Evolutionary conservation across 495 filamentous ascomycete genomes (phyloP).

Genomic region (Patellaria atrata): DNA sequence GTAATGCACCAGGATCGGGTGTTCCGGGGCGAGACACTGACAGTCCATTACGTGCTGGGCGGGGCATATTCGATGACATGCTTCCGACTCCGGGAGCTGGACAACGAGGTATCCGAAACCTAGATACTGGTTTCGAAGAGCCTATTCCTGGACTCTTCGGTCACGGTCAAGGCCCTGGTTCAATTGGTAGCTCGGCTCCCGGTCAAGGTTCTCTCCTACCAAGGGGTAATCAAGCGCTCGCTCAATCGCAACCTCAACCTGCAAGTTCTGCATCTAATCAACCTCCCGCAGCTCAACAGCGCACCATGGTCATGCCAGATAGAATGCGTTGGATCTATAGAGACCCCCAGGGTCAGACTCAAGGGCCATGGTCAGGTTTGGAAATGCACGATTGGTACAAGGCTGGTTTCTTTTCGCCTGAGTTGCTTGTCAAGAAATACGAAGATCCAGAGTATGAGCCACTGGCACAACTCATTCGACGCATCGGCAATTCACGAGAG

Average conservation of each 20-base stretch:
- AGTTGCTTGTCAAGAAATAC: constrained; percentile 82
- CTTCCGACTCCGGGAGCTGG: constrained; percentile 31
- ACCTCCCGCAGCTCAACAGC: constrained; percentile 56
- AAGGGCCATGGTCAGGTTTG: constrained; percentile 88
- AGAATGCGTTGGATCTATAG: constrained; percentile 97
- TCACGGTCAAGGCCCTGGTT: constrained; percentile 3
- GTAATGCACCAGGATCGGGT: constrained; percentile 39
- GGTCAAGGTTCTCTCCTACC: constrained; percentile 10
- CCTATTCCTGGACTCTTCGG: constrained; percentile 7
- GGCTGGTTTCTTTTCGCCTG: constrained; percentile 89
- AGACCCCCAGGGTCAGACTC: constrained; percentile 79
- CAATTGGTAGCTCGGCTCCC: constrained; percentile 8
- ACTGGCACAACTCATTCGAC: constrained; percentile 83
- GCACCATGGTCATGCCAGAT: constrained; percentile 98
- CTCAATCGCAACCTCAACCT: constrained; percentile 15
- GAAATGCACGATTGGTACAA: constrained; percentile 99
- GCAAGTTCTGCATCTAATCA: constrained; percentile 33
- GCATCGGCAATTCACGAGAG: constrained; percentile 93
- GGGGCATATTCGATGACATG: constrained; percentile 42
- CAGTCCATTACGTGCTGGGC: constrained; percentile 43
- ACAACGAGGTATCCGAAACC: constrained; percentile 4
- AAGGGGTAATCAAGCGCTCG: constrained; percentile 4
- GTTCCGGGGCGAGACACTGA: constrained; percentile 39
- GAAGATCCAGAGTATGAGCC: constrained; percentile 93
- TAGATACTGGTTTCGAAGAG: constrained; percentile 6